phyloP scores from a whole-genome alignment of 169 alveolate genomes.

The Plasmodium reichenowi region DNA sequence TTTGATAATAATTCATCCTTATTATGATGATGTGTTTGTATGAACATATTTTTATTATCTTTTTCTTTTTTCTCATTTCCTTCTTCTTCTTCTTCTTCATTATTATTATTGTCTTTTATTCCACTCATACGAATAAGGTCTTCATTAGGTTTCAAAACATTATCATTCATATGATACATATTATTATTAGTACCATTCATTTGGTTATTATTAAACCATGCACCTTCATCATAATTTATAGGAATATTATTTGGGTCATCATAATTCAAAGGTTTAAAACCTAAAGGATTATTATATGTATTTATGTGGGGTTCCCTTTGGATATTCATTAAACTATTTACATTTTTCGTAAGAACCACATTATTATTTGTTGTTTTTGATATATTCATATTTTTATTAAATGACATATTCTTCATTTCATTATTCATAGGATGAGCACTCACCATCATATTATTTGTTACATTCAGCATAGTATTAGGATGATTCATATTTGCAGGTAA shows the following conservation, averaged over 20 bases:
- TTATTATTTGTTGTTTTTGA: slow-evolving; percentile 7
- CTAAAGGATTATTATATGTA: neutral
- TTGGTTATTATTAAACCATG: neutral
- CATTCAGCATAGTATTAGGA: neutral
- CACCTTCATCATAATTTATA: slow-evolving; percentile 7
- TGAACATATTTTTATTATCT: neutral
- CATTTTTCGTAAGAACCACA: slow-evolving; percentile 18
- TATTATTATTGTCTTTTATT: neutral
- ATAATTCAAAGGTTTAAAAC: neutral
- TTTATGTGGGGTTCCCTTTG: neutral
- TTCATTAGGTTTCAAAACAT: too few species aligned
- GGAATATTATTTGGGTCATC: neutral
- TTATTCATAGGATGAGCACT: neutral
- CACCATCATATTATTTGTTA: neutral
- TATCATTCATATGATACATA: neutral
- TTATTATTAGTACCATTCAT: neutral
- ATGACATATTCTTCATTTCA: slow-evolving; percentile 4
- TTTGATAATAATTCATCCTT: neutral
- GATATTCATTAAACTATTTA: slow-evolving; percentile 1
- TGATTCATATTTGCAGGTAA: slow-evolving; percentile 1
- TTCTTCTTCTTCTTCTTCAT: neutral
- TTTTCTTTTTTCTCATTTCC: neutral
- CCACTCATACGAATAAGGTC: neutral
- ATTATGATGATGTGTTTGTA: neutral
- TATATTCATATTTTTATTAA: neutral